phyloP scores from a whole-genome alignment of 2,329 filamentous ascomycete species.

The Calonectria fujianensis region DNA sequence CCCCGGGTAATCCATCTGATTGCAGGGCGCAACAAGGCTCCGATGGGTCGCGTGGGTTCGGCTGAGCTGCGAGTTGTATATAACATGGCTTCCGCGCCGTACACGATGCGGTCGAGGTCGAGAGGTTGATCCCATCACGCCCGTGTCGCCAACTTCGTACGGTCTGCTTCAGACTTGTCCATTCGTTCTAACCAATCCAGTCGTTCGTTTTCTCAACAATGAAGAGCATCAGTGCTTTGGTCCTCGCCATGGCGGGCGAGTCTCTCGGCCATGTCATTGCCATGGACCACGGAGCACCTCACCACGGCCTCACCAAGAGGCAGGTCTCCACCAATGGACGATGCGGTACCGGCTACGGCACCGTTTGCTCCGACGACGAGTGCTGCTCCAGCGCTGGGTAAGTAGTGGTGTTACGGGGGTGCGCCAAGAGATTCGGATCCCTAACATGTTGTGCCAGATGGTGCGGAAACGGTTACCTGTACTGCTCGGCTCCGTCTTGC shows the following conservation, averaged over 20 bases:
- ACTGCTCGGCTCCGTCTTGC: conserved; percentile 78
- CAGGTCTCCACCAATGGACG: conserved; percentile 63
- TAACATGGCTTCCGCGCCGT: conserved; percentile 15
- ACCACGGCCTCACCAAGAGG: conserved; percentile 40
- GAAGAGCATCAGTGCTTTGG: conserved; percentile 38
- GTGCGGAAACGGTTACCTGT: conserved; percentile 72
- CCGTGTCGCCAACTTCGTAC: neutral
- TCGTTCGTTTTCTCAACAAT: conserved; percentile 49
- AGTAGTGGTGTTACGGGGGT: conserved; percentile 31
- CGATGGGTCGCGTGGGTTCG: neutral
- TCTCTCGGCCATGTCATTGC: conserved; percentile 19
- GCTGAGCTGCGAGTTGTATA: conserved; percentile 6
- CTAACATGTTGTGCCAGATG: conserved; percentile 61
- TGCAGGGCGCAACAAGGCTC: neutral
- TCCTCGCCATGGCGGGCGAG: conserved; percentile 32
- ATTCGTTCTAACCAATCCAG: conserved; percentile 45
- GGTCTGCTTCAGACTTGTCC: conserved; percentile 40
- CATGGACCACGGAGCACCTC: conserved; percentile 1
- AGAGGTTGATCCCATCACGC: conserved; percentile 21
- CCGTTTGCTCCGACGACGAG: conserved; percentile 58
- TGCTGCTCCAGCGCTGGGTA: conserved; percentile 67
- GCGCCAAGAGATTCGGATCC: neutral
- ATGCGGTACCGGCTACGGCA: conserved; percentile 62
- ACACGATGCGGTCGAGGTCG: neutral
- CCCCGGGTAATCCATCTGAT: neutral